Base-by-base conservation (phyloP, 2,329 filamentous ascomycete genomes). In the Pyricularia pennisetigena region DNA sequence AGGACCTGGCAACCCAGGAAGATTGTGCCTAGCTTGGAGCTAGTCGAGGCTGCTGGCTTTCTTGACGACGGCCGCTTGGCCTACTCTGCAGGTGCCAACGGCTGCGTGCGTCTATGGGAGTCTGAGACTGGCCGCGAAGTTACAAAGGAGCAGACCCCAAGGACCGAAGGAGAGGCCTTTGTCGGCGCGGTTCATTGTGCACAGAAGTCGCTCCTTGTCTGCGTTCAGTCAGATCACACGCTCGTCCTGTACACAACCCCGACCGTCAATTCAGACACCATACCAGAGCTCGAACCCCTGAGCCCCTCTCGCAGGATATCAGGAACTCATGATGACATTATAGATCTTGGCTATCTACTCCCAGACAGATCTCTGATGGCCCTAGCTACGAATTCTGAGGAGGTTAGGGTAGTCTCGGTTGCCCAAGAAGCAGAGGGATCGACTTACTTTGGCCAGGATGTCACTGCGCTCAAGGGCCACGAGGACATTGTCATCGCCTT, bases 321-420 rank as follows among this genome's bases (percentile, higher is more conserved):
- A 4, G 96, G 95, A 67, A 97, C 95, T 7, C 93, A 98, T 77
- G 96, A 99, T 76, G 95, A 99, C 77, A 93, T 99, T 67, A 97
- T 99, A 72, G 96, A 99, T 75, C 81, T 99, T 41, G 91, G 90
- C 32, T 97, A 95, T 74, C 83, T 98, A 68, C 87, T 95, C 1
- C 87, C 89, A 0, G 90, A 97, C 73, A 88, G 87, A 69, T 94
- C 92, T 2, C 80, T 96, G 67, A 84, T 99, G 70, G 96, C 95
- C 6, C 82, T 99, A 29, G 95, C 94, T 7, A 98, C 94, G 2
- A 99, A 99, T 77, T 92, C 94, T 0, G 95, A 99, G 78, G 94
- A 97, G 70, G 87, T 99, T 67, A 88, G 94, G 64, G 85, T 99
- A 68, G 88, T 99, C 3, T 96, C 93, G 0, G 84, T 95, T 8